Base-by-base conservation (phyloP, 1,284 basidiomycete species). In the Neonothopanus nambi region DNA sequence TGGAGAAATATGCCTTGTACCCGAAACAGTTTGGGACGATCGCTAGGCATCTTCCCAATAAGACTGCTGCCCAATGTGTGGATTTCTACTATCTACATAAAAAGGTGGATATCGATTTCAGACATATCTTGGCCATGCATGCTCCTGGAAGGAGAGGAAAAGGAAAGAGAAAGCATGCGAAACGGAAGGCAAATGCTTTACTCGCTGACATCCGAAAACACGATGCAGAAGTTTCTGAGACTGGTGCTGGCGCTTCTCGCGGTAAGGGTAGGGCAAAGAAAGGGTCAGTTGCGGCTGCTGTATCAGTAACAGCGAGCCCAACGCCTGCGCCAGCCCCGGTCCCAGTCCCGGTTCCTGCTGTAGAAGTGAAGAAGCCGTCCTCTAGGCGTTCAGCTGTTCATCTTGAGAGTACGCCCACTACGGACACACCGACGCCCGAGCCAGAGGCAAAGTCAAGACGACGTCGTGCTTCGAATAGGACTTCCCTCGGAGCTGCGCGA, bases 21-120 rank as follows among this genome's bases (percentile, higher is more conserved):
- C 95, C 95, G 7, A 98, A 98, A 69, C 95, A 98, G 67, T 98
- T 98, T 66, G 93, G 93, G 41, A 72, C 84, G 61, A 95, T 98
- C 56, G 87, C 95, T 1, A 82, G 87, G 33, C 82, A 76, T 51
- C 72, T 98, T 17, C 85, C 89, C 1, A 80, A 94, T 77, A 98
- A 98, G 78, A 89, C 91, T 3, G 77, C 91, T 0, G 75, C 85
- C 0, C 91, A 98, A 79, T 98, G 95, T 67, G 92, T 98, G 39
- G 81, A 88, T 46, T 97, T 87, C 71, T 98, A 98, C 71, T 98
- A 98, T 71, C 77, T 96, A 55, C 93, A 95, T 73, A 98, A 98
- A 79, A 93, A 96, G 72, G 80, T 79, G 62, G 70, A 80, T 39
- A 87, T 94, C 65, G 89, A 95, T 70, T 96, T 95, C 73, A 85